Conservation (phyloP, 257 asterid genomes). For the Solanum peruvianum region DNA sequence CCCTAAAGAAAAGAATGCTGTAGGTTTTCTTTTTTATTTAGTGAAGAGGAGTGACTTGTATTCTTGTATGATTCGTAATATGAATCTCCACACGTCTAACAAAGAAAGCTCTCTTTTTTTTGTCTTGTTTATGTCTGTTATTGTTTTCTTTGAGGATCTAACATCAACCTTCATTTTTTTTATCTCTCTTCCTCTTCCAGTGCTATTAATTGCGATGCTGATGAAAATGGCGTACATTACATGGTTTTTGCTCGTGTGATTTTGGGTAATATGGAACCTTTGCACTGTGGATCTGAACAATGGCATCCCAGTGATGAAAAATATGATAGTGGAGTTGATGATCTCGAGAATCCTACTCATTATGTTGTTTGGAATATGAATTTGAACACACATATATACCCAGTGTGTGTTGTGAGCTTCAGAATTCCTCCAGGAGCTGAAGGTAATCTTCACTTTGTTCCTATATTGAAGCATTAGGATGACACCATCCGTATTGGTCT, state of each 20-base stretch:
- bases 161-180: neutral
- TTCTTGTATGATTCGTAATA: neutral
- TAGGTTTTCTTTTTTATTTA: constrained; percentile 5
- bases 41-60: constrained; percentile 17
- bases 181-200: neutral
- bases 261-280: constrained; percentile 62
- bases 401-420: constrained; percentile 79
- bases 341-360: constrained; percentile 49
- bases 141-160: neutral
- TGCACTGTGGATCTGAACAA: constrained; percentile 61
- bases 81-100: neutral
- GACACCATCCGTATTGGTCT: neutral
- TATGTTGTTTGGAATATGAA: constrained; percentile 83
- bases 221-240: constrained; percentile 65
- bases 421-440: constrained; percentile 45
- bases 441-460: constrained; percentile 24
- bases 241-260: constrained; percentile 46
- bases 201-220: constrained; percentile 45
- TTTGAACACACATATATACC: constrained; percentile 64
- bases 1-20: neutral
- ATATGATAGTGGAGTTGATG: constrained; percentile 86
- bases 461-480: neutral
- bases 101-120: neutral
- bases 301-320: constrained; percentile 77
- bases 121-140: neutral